phyloP scores from a whole-genome alignment of 257 asterid genomes.

The Gynochthodes officinalis region DNA sequence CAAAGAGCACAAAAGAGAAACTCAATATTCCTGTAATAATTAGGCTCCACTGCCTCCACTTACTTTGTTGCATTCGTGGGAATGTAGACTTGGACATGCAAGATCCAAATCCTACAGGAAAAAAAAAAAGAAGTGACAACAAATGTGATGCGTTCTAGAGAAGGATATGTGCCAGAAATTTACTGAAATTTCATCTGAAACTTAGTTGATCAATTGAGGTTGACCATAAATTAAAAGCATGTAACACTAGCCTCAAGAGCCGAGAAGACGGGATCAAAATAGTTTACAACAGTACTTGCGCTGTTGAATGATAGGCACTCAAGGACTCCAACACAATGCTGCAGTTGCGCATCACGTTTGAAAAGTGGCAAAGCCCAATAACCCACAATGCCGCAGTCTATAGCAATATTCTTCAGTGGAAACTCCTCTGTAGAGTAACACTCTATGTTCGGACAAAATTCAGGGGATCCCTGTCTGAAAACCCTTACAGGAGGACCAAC shows the following conservation, averaged over 20 bases:
- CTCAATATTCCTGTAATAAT: too few species aligned
- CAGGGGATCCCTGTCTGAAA: background rate
- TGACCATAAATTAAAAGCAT: too few species aligned
- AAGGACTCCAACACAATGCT: background rate
- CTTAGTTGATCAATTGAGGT: too few species aligned
- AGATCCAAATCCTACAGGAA: background rate
- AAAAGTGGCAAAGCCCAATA: conserved; percentile 7
- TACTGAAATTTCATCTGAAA: too few species aligned
- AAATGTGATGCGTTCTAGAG: too few species aligned
- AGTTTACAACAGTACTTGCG: background rate
- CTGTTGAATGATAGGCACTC: background rate
- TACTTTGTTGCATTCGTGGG: background rate
- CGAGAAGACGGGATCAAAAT: background rate
- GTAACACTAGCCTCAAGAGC: background rate
- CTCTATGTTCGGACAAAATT: background rate
- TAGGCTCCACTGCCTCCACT: too few species aligned
- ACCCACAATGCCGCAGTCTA: background rate
- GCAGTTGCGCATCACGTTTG: background rate
- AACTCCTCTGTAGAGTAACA: background rate
- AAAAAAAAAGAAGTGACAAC: background rate
- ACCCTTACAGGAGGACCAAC: background rate
- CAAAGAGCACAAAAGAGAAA: too few species aligned
- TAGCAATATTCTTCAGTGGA: background rate
- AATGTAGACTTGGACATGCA: too few species aligned
- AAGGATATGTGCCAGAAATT: too few species aligned